Conservation (phyloP, 2,329 filamentous ascomycete species). For the Penicillium sp. region DNA sequence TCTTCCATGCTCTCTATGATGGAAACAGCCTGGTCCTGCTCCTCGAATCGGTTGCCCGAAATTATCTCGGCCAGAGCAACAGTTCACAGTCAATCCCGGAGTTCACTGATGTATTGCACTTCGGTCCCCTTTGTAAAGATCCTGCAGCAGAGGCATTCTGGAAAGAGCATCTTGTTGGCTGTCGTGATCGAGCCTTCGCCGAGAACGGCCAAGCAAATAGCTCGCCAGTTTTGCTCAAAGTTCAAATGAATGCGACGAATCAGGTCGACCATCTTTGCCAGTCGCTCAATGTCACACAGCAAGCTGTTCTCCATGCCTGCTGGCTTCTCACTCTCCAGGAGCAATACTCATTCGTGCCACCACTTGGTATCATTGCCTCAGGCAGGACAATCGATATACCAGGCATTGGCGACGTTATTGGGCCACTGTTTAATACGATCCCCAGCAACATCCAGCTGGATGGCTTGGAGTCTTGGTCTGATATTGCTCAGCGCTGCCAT, state of each 20-base stretch:
- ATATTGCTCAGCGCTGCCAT: constrained; percentile 58
- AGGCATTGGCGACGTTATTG: constrained; percentile 58
- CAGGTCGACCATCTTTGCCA: constrained; percentile 48
- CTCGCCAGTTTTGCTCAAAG: constrained; percentile 12
- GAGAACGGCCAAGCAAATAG: constrained; percentile 6
- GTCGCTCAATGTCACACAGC: constrained; percentile 62
- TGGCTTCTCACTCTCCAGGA: constrained; percentile 59
- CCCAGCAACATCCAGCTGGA: constrained; percentile 54
- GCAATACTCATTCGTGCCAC: constrained; percentile 41
- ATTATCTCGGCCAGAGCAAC: constrained; percentile 39
- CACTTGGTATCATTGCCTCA: constrained; percentile 67
- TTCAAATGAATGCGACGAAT: constrained; percentile 29
- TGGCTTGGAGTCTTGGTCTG: constrained; percentile 47
- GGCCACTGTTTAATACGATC: constrained; percentile 83
- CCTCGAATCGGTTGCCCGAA: constrained; percentile 48
- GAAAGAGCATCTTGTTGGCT: constrained; percentile 47
- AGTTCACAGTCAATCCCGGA: constrained; percentile 27
- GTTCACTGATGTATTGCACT: constrained; percentile 59
- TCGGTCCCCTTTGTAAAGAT: constrained; percentile 55
- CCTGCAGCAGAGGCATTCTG: constrained; percentile 58
- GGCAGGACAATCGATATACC: constrained; percentile 63
- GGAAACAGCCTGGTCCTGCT: constrained; percentile 66
- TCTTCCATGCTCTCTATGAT: constrained; percentile 84
- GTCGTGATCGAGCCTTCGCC: constrained; percentile 13
- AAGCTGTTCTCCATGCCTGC: constrained; percentile 65